Evolutionary conservation across 2,329 filamentous ascomycete species (phyloP), one percentile per base, ranked within the genome.

Genomic region (Davidsoniella australis): DNA sequence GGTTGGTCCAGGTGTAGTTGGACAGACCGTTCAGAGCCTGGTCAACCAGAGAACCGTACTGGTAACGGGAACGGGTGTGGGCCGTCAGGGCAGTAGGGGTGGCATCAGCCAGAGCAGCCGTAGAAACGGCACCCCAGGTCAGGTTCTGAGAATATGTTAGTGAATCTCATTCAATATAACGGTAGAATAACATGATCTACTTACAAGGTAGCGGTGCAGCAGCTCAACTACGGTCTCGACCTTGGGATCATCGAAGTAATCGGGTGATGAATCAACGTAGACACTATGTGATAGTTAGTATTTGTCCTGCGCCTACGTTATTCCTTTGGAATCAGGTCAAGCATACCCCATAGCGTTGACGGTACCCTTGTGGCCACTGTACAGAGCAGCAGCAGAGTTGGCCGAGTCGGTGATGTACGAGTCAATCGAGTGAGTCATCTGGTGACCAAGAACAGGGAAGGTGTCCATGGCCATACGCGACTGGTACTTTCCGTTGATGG

Each of bases 351-450:
- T 75, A 24, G 82, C 82, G 59, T 91, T 88, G 56, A 89, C 84
- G 0, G 78, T 82, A 58, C 76, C 82, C 71, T 91, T 91, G 68
- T 91, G 85, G 33, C 85, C 85, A 20, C 75, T 78, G 67, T 89
- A 91, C 16, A 91, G 69, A 14, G 85, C 82, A 41, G 81, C 85
- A 3, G 85, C 85, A 4, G 81, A 86, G 66, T 91, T 91, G 64
- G 85, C 85, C 53, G 80, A 85, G 63, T 91, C 85, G 37, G 85
- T 91, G 60, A 91, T 89, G 70, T 84, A 89, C 45, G 71, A 78
- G 66, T 89, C 84, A 59, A 91, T 76, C 1, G 83, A 88, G 64
- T 89, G 84, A 9, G 85, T 88, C 80, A 91, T 89, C 65, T 89
- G 85, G 62, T 93, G 85, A 17, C 85, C 85, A 9, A 89, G 61